Conservation (phyloP, 768 basidiomycete genomes). For the Cytidiella melzeri region DNA sequence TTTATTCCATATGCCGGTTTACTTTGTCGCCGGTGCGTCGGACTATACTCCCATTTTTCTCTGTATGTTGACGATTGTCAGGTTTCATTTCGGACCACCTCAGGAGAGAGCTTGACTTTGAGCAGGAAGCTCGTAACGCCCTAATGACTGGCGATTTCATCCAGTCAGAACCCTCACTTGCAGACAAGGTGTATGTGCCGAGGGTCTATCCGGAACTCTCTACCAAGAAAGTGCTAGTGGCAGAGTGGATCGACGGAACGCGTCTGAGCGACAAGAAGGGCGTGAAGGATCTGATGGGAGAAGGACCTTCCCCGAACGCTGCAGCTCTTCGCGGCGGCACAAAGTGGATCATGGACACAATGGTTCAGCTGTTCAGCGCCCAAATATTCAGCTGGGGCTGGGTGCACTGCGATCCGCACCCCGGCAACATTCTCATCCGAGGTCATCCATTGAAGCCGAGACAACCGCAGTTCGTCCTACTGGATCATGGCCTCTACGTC, state of each 20-base stretch:
- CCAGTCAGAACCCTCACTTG: constrained; percentile 61
- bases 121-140: constrained; percentile 75
- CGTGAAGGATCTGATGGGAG: constrained; percentile 56
- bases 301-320: constrained; percentile 22
- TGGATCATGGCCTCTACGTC: constrained; percentile 93
- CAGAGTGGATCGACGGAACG: constrained; percentile 81
- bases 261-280: constrained; percentile 60
- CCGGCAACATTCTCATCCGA: constrained; percentile 74
- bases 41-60: not conserved
- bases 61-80: constrained; percentile 16
- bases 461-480: constrained; percentile 64
- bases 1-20: constrained; percentile 82
- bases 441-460: constrained; percentile 41
- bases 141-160: constrained; percentile 62
- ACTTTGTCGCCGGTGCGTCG: constrained; percentile 65
- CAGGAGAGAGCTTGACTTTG: constrained; percentile 77
- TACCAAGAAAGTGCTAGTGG: constrained; percentile 73
- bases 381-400: constrained; percentile 92
- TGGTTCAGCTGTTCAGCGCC: constrained; percentile 82
- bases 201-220: constrained; percentile 64
- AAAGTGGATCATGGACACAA: constrained; percentile 70
- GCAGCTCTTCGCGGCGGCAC: constrained; percentile 50
- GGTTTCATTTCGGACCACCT: constrained; percentile 80
- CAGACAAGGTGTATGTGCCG: constrained; percentile 73
- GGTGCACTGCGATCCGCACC: constrained; percentile 75